Evolutionary conservation across 2,329 filamentous ascomycete genomes (phyloP), one percentile per base, ranked within the genome.

Genomic region (Epichloe scottii): DNA sequence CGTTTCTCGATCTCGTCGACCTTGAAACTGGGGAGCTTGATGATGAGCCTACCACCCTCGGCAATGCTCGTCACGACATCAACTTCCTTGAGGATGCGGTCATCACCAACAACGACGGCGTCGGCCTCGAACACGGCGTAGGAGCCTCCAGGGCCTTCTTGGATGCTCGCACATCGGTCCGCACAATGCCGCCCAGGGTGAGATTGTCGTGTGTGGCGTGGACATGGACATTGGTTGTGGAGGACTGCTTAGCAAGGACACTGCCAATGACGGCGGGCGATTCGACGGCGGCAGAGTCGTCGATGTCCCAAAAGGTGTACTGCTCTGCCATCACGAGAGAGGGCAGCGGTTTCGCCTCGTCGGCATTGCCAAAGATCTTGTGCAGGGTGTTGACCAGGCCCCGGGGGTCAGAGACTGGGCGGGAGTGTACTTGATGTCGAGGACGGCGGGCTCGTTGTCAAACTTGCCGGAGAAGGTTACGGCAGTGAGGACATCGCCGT

Each of bases 221-320:
- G 38, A 81, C 61, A 51, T 78, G 76, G 56, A 84, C 70, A 57
- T 82, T 81, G 61, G 62, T 76, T 68, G 71, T 86, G 67, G 71
- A 87, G 67, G 71, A 87, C 66, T 78, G 89, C 74, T 84, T 82
- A 75, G 83, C 91, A 74, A 74, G 79, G 12, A 81, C 63, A 52
- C 69, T 73, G 55, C 77, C 76, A 30, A 84, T 63, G 38, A 73
- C 78, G 21, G 78, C 69, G 11, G 89, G 84, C 1, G 88, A 82
- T 53, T 74, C 73, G 48, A 77, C 75, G 48, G 84, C 78, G 1
- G 74, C 69, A 30, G 89, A 89, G 65, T 82, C 78, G 62, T 95
- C 91, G 40, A 87, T 66, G 59, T 96, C 87, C 89, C 90, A 97
- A 77, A 98, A 96, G 12, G 84, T 84, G 71, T 93, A 97, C 68